A percentile compares a stretch with the other conserved stretches of the same genome.
phyloP scores from a whole-genome alignment of 2,329 filamentous ascomycete species.

The Fusarium sp. region DNA sequence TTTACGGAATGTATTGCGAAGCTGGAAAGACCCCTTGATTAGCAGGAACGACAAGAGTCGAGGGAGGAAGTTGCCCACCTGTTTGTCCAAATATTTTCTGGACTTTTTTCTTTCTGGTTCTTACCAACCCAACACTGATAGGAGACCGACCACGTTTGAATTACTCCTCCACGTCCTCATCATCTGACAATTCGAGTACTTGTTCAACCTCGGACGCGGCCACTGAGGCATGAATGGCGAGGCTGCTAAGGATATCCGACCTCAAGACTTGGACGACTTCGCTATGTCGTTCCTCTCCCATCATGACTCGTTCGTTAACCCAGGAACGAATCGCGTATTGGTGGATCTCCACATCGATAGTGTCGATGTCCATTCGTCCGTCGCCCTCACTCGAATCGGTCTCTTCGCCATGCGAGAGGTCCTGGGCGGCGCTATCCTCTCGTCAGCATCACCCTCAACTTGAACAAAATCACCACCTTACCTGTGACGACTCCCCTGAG shows the following conservation, averaged over 20 bases:
- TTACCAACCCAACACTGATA: not conserved
- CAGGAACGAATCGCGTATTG: not conserved
- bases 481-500: constrained; percentile 6
- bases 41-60: not conserved
- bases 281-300: not conserved
- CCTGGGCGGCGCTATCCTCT: not conserved
- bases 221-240: not conserved
- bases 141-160: not conserved
- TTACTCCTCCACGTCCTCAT: constrained; percentile 8
- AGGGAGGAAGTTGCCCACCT: not conserved
- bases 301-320: not conserved
- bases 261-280: not conserved
- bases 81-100: not conserved
- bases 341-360: not conserved
- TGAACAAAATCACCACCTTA: not conserved
- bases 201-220: not conserved
- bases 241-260: not conserved
- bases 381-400: not conserved
- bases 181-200: not conserved
- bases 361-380: not conserved
- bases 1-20: not conserved
- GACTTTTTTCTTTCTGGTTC: not conserved
- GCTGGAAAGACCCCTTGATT: not conserved
- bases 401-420: not conserved
- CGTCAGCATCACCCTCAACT: not conserved